phyloP scores from a whole-genome alignment of 345 rosid species.

The Odontarrhena argentea region DNA sequence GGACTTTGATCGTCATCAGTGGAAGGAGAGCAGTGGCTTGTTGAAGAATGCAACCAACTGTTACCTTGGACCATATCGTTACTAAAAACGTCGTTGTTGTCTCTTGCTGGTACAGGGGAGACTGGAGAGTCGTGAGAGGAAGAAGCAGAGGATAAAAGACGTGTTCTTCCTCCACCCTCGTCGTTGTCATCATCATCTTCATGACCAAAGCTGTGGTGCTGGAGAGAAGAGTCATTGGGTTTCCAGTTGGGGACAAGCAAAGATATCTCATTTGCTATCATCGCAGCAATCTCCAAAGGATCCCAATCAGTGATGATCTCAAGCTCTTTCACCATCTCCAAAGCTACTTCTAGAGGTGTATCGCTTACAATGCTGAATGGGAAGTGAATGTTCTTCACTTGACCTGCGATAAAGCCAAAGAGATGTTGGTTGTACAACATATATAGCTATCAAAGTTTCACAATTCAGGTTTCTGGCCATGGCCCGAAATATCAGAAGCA shows the following conservation, averaged over 20 bases:
- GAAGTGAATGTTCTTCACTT: constrained; percentile 77
- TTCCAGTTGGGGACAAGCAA: constrained; percentile 72
- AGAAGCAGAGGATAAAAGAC: constrained; percentile 51
- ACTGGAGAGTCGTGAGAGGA: constrained; percentile 58
- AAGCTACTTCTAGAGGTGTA: constrained; percentile 75
- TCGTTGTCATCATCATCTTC: constrained; percentile 50
- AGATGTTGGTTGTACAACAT: not conserved
- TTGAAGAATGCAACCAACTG: constrained; percentile 52
- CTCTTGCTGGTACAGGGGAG: constrained; percentile 34
- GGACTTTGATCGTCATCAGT: constrained; percentile 32
- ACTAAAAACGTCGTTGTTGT: not conserved
- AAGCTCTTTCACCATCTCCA: constrained; percentile 85
- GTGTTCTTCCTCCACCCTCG: constrained; percentile 27
- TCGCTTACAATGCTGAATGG: constrained; percentile 73
- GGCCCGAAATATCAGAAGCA: not conserved
- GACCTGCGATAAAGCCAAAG: constrained; percentile 50
- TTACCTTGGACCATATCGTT: constrained; percentile 19
- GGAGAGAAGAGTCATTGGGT: constrained; percentile 38
- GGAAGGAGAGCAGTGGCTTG: constrained; percentile 32
- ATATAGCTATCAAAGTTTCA: not conserved
- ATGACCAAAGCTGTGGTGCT: constrained; percentile 29
- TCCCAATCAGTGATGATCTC: constrained; percentile 80
- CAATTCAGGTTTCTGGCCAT: not conserved
- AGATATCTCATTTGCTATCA: constrained; percentile 79
- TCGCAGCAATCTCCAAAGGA: constrained; percentile 67